Base-by-base conservation (phyloP, 306 rosid species). In the Cucurbita argyrosperma region DNA sequence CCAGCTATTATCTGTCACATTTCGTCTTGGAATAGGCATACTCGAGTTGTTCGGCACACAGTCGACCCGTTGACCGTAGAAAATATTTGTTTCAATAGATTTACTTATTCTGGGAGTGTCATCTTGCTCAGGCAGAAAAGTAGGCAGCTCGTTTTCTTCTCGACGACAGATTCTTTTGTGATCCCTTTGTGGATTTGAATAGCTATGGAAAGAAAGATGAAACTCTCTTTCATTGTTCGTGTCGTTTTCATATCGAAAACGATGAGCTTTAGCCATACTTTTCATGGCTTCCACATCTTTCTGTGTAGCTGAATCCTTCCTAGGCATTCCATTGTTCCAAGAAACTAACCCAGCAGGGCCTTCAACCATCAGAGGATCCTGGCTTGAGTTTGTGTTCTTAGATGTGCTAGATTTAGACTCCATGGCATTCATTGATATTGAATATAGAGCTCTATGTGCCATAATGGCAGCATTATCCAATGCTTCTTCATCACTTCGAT, bases 161-260 rank as follows among this genome's bases (percentile, higher is more conserved):
- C 73, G 90, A 83, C 77, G 84, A 82, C 69, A 64, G 63, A 66
- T 72, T 76, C 77, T 83, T 65, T 61, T 65, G 85, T 75, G 82
- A 82, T 59, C 83, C 81, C 73, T 84, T 64, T 82, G 80, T 72
- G 77, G 54, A 57, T 78, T 78, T 78, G 79, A 69, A 79, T 61
- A 80, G 82, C 79, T 80, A 69, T 88, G 79, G 35, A 83, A 80
- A 77, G 96, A 89, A 86, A 82, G 90, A 75, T 79, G 85, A 76
- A 74, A 76, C 69, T 88, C 88, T 66, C 82, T 84, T 58, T 77
- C 88, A 57, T 77, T 59, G 50, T 76, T 39, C 61, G 62, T 57
- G 71, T 82, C 81, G 71, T 82, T 87, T 65, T 63, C 82, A 11
- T 69, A 67, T 64, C 81, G 82, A 82, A 84, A 58, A 52, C 87